Evolutionary conservation across 352 stramenopile species (phyloP).

Genomic region (Aphanomyces stellatus): DNA sequence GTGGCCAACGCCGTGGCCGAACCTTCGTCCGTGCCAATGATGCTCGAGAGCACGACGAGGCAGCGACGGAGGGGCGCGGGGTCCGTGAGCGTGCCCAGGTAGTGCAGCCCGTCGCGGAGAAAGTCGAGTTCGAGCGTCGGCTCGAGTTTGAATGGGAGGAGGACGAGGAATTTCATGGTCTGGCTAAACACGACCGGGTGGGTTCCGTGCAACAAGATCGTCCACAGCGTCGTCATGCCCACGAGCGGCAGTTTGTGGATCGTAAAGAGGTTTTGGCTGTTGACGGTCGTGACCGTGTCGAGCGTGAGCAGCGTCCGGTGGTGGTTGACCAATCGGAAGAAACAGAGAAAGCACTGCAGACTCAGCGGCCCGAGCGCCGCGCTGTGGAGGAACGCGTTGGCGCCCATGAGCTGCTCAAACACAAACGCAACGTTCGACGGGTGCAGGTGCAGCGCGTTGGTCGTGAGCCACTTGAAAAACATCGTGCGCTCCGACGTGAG

Average conservation of each 20-base stretch:
- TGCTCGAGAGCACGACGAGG: neutral
- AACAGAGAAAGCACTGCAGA: conserved; percentile 12
- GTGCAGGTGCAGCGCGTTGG: conserved; percentile 11
- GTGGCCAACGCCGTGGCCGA: conserved; percentile 7
- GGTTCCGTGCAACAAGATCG: conserved; percentile 1
- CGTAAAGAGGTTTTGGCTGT: conserved; percentile 7
- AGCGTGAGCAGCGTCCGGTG: neutral
- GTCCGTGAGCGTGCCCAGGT: neutral
- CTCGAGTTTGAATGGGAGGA: conserved; percentile 13
- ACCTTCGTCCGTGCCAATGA: conserved; percentile 16
- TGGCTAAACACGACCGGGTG: conserved; percentile 1
- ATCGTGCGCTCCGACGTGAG: conserved; percentile 11
- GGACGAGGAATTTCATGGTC: conserved; percentile 12
- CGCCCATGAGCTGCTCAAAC: conserved; percentile 13
- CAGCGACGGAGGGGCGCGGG: neutral
- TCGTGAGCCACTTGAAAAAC: conserved; percentile 17
- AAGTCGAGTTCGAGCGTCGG: neutral
- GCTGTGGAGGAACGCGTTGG: conserved; percentile 3
- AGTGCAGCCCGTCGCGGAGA: neutral
- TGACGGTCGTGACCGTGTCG: neutral
- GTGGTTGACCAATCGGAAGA: conserved; percentile 20
- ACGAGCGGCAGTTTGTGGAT: neutral
- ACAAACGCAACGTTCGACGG: neutral
- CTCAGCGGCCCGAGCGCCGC: neutral
- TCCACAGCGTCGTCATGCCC: conserved; percentile 16